Evolutionary conservation across 495 filamentous ascomycete genomes (phyloP), one percentile per base, ranked within the genome.

Genomic region (Talaromyces wortmannii): DNA sequence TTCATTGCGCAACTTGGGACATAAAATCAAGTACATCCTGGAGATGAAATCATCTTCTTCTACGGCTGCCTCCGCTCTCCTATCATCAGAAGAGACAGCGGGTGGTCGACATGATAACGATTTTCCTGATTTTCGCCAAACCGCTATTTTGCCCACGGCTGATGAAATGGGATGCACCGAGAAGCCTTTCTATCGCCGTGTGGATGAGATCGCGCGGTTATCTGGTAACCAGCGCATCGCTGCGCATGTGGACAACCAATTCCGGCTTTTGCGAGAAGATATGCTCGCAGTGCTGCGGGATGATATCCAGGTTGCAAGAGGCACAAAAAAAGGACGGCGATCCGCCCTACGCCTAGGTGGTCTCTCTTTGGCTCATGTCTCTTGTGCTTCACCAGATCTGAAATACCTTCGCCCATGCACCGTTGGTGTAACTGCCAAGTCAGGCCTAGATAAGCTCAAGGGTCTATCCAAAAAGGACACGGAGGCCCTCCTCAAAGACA

Each of bases 41-140:
- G 49, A 59, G 3, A 67, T 63, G 40, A 63, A 59, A 36, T 56
- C 65, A 0, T 57, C 61, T 23, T 56, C 65, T 0, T 57, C 61
- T 23, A 4, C 23, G 4, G 23, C 2, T 1, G 23, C 23, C 23
- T 23, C 23, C 23, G 23, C 23, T 2, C 11, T 7, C 46, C 6
- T 30, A 10, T 23, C 17, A 48, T 48, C 46, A 6, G 18, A 18
- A 48, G 5, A 7, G 7, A 55, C 3, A 31, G 36, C 49, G 6
- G 89, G 89, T 2, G 88, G 89, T 0, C 79, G 89, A 0, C 89
- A 95, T 60, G 86, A 95, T 60, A 92, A 95, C 61, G 89, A 92
- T 61, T 78, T 76, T 60, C 68, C 50, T 0, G 78, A 87, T 53
- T 84, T 84, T 59, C 75, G 83, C 0, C 46, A 82, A 31, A 86